A percentile compares a stretch with the other conserved stretches of the same genome.
phyloP scores from a whole-genome alignment of 768 basidiomycete species.

The Astraeus odoratus region DNA sequence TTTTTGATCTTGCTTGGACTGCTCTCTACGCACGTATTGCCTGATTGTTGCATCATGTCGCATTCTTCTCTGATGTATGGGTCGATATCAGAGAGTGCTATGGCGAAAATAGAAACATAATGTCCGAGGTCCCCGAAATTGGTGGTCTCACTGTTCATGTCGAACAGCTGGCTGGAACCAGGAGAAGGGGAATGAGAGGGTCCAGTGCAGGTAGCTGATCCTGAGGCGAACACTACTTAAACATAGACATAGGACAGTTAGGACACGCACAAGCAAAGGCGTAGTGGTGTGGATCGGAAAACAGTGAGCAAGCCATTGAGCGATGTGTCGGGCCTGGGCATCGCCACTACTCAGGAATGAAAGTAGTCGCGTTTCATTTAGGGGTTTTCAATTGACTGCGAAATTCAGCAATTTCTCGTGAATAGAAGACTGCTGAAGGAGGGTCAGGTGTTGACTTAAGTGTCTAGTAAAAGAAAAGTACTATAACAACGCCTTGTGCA shows the following conservation, averaged over 20 bases:
- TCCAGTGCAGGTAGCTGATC: conserved; percentile 42
- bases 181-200: conserved; percentile 45
- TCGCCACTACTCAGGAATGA: conserved; percentile 47
- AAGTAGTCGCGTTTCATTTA: conserved; percentile 45
- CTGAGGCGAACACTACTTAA: conserved; percentile 24
- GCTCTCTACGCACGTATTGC: no score
- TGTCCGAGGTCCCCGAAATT: conserved; percentile 52
- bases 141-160: conserved; percentile 32
- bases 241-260: neutral
- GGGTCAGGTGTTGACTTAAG: neutral
- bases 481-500: conserved; percentile 28
- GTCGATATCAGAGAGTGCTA: conserved; percentile 49
- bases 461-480: conserved; percentile 8
- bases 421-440: conserved; percentile 38
- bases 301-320: conserved; percentile 49
- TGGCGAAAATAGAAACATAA: conserved; percentile 45
- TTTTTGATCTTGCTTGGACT: no score
- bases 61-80: conserved; percentile 47
- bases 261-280: conserved; percentile 11
- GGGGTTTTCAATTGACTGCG: conserved; percentile 33
- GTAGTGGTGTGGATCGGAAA: conserved; percentile 6
- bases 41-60: conserved; percentile 4
- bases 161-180: conserved; percentile 39
- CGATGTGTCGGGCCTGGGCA: conserved; percentile 45
- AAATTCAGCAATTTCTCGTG: conserved; percentile 40